phyloP scores from a whole-genome alignment of 805 yeast genomes.

The Yarrowia divulgata region DNA sequence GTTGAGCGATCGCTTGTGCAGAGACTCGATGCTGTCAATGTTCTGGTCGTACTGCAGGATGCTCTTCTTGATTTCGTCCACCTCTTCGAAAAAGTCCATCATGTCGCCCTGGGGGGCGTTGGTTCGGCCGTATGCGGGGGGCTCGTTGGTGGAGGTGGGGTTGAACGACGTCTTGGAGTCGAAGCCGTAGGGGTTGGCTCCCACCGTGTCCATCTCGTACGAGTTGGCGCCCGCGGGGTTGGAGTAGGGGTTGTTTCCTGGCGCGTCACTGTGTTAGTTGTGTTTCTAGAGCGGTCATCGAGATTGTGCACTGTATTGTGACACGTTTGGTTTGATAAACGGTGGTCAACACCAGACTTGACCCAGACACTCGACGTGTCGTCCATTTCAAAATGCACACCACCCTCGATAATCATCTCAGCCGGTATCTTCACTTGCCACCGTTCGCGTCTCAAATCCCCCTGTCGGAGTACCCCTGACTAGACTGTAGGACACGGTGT shows the following conservation, averaged over 20 bases:
- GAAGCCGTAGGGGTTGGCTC: constrained; percentile 31
- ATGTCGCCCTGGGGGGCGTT: constrained; percentile 55
- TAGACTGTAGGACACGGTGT: neutral
- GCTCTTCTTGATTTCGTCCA: constrained; percentile 70
- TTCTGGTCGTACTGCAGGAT: constrained; percentile 74
- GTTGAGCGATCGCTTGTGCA: constrained; percentile 73
- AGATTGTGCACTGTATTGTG: neutral
- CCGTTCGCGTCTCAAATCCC: too few species aligned
- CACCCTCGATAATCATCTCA: too few species aligned
- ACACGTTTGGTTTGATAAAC: neutral
- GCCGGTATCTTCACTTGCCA: neutral
- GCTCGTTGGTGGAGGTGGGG: constrained; percentile 28
- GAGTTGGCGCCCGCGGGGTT: constrained; percentile 38
- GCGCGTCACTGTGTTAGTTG: constrained; percentile 35
- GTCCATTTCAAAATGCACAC: neutral
- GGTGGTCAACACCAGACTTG: neutral
- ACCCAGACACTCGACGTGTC: too few species aligned
- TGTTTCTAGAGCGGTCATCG: neutral
- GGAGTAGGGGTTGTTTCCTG: constrained; percentile 35
- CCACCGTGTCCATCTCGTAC: constrained; percentile 39
- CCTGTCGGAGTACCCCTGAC: neutral
- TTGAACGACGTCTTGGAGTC: constrained; percentile 24
- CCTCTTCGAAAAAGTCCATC: constrained; percentile 71
- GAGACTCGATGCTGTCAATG: constrained; percentile 70
- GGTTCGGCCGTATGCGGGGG: constrained; percentile 28